A percentile compares a stretch with the other conserved stretches of the same genome.
Evolutionary conservation across 139 green algal species (phyloP).

Genomic region (Gonium pectorale): DNA sequence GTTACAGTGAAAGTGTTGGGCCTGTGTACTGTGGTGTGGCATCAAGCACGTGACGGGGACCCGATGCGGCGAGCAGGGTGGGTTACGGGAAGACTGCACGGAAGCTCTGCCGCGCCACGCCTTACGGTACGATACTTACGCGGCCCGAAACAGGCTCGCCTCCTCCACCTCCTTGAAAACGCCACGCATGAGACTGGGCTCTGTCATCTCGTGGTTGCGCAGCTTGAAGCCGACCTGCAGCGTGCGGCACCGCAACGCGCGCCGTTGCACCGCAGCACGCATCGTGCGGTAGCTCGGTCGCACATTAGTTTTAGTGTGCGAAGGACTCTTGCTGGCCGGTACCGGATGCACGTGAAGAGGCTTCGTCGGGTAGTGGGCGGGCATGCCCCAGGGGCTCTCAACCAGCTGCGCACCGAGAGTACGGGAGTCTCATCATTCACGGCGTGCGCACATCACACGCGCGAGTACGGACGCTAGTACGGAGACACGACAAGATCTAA

Average conservation of each 20-base stretch:
- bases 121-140: too few relatives aligned
- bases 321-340: too few relatives aligned
- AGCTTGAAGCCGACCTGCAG: slow-evolving; percentile 18
- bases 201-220: slow-evolving; percentile 5
- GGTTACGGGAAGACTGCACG: too few relatives aligned
- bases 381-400: neutral
- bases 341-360: too few relatives aligned
- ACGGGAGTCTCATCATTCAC: too few relatives aligned
- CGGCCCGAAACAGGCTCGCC: neutral
- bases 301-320: too few relatives aligned
- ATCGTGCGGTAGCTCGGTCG: neutral
- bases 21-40: too few relatives aligned
- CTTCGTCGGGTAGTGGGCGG: neutral
- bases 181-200: neutral
- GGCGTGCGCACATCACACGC: too few relatives aligned
- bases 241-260: neutral
- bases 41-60: too few relatives aligned
- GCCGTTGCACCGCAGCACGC: neutral
- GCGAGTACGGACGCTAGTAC: neutral
- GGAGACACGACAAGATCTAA: neutral
- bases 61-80: too few relatives aligned
- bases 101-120: neutral
- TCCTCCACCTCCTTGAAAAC: neutral
- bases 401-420: too few relatives aligned
- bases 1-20: too few relatives aligned